Evolutionary conservation across 495 filamentous ascomycete genomes (phyloP).

Genomic region (Tuber aestivum): DNA sequence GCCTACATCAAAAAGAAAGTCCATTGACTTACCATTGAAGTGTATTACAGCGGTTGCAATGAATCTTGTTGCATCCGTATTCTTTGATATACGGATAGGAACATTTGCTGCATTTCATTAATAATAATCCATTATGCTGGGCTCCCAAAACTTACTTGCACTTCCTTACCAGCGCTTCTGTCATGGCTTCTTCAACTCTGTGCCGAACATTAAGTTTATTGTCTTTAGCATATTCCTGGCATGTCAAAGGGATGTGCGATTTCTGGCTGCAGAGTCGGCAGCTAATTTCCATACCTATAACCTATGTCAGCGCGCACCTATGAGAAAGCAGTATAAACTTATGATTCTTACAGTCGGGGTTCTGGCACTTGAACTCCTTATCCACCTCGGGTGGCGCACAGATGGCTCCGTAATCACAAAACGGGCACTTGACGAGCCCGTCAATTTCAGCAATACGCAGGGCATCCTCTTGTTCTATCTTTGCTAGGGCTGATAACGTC

Average conservation of each 20-base stretch:
- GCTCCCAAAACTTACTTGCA: slow-evolving; percentile 55
- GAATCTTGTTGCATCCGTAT: slow-evolving; percentile 79
- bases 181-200: slow-evolving; percentile 76
- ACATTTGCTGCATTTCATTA: slow-evolving; percentile 47
- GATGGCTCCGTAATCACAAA: slow-evolving; percentile 74
- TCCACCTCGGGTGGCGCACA: slow-evolving; percentile 62
- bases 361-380: slow-evolving; percentile 67
- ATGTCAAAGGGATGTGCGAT: slow-evolving; percentile 69
- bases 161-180: slow-evolving; percentile 64
- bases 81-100: slow-evolving; percentile 63
- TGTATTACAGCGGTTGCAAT: slow-evolving; percentile 57
- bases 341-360: slow-evolving; percentile 54
- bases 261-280: slow-evolving; percentile 68
- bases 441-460: slow-evolving; percentile 61
- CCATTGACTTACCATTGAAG: slow-evolving; percentile 51
- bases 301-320: slow-evolving; percentile 6
- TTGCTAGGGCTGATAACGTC: slow-evolving; percentile 54
- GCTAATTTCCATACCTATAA: slow-evolving; percentile 48
- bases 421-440: slow-evolving; percentile 66
- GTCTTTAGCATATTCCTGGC: slow-evolving; percentile 61
- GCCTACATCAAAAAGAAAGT: background rate
- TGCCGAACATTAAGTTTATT: slow-evolving; percentile 57
- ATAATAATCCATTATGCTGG: slow-evolving; percentile 31
- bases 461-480: slow-evolving; percentile 62
- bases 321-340: slow-evolving; percentile 3